Percentiles rank a stretch among this genome's conserved stretches.
phyloP scores from a whole-genome alignment of 768 basidiomycete genomes.

The Suillus brevipes region DNA sequence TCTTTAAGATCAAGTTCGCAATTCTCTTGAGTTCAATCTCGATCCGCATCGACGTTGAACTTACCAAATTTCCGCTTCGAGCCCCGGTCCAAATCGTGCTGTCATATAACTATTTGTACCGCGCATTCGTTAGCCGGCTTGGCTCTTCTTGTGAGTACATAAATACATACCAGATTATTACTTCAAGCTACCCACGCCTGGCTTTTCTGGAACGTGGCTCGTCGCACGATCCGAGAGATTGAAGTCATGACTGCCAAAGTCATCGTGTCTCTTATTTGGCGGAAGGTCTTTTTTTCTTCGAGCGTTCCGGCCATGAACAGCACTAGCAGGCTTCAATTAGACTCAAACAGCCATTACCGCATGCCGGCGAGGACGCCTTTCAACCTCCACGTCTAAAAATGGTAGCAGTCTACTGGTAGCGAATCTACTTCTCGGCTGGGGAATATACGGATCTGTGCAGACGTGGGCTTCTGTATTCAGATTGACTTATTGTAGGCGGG shows the following conservation, averaged over 20 bases:
- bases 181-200: slow-evolving; percentile 1
- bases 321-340: background rate
- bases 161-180: background rate
- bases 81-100: background rate
- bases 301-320: background rate
- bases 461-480: too few relatives aligned
- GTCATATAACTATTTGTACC: background rate
- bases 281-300: background rate
- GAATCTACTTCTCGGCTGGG: background rate
- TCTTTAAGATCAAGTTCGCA: background rate
- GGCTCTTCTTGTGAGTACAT: background rate
- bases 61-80: background rate
- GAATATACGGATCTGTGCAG: background rate
- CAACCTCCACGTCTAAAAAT: slow-evolving; percentile 1
- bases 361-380: background rate
- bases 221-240: background rate
- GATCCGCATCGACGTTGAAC: background rate
- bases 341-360: too few relatives aligned
- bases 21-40: background rate
- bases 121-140: background rate
- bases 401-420: background rate
- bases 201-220: background rate
- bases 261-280: background rate
- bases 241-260: background rate
- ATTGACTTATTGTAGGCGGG: background rate